Conservation (phyloP, 1,284 basidiomycete species). For the Cronartium quercuum region DNA sequence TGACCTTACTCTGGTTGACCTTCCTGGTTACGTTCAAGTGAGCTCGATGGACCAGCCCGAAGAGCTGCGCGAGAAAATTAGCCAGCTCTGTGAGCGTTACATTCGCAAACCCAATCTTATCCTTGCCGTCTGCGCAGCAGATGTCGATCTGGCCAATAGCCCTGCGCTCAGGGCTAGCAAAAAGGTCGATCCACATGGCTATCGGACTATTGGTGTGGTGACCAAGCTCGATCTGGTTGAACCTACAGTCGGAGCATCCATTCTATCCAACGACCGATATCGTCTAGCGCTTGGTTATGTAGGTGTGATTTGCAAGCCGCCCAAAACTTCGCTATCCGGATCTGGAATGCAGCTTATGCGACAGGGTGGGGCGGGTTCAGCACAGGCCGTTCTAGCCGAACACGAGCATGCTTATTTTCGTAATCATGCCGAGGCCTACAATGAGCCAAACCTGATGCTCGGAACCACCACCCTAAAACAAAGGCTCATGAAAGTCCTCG, state of each 20-base stretch:
- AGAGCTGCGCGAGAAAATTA: constrained; percentile 84
- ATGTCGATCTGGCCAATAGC: constrained; percentile 97
- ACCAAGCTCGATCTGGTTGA: constrained; percentile 98
- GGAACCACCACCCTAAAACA: constrained; percentile 83
- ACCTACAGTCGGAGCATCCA: constrained; percentile 70
- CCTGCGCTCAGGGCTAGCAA: constrained; percentile 87
- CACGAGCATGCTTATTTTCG: constrained; percentile 78
- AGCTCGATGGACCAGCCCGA: constrained; percentile 93
- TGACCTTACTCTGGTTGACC: constrained; percentile 91
- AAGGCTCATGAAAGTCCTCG: constrained; percentile 90
- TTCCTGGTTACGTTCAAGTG: constrained; percentile 96
- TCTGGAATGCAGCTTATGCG: constrained; percentile 27
- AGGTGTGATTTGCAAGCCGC: constrained; percentile 85
- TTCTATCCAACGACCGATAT: constrained; percentile 84
- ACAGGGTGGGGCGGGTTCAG: not conserved
- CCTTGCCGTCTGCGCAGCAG: constrained; percentile 92
- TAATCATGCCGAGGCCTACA: constrained; percentile 64
- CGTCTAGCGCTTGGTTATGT: constrained; percentile 96
- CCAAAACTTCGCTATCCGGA: constrained; percentile 47
- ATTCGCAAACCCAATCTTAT: constrained; percentile 97
- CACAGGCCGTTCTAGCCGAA: constrained; percentile 45
- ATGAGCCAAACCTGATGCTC: constrained; percentile 62
- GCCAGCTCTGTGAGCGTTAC: constrained; percentile 83
- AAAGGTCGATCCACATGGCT: constrained; percentile 86
- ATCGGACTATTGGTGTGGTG: constrained; percentile 92